Evolutionary conservation across 1,284 basidiomycete genomes (phyloP), one percentile per base, ranked within the genome.

Genomic region (Psilocybe mexicana): DNA sequence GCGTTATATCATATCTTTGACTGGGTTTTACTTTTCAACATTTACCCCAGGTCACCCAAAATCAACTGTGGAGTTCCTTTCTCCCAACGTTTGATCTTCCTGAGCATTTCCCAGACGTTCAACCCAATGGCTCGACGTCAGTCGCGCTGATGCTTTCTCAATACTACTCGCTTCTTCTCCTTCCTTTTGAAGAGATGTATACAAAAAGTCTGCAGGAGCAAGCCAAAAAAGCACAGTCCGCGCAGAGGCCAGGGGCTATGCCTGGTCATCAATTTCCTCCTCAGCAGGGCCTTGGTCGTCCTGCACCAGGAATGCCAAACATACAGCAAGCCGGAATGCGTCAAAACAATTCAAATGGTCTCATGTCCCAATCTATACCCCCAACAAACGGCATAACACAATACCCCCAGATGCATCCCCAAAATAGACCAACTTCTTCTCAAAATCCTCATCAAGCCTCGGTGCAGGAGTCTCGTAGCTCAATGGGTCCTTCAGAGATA

Each of bases 101-200:
- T 38, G 86, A 88, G 59, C 78, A 82, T 57, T 77, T 82, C 58
- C 78, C 79, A 24, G 69, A 77, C 30, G 71, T 74, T 45, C 75
- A 76, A 38, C 71, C 76, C 11, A 79, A 75, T 58, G 79, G 79
- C 43, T 74, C 76, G 18, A 76, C 77, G n/a, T 71, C 79, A 43
- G 81, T 83, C 10, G 78, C 81, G 24, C 65, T 67, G 24, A 63
- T 81, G 58, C 72, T 92, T 52, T 77, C 78, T 26, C 76, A 83
- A 46, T 79, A 84, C 67, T 92, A 90, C 69, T 77, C 74, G 68
- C 73, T 70, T 23, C 76, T 92, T 59, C 74, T 92, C 24, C 74
- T 76, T 38, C 85, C 87, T 3, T 88, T 92, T 64, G 90, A 92
- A 69, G 85, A 88, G 35, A 69, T 75, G 35, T 88, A 86, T 69